Base-by-base conservation (phyloP, 441 rosid genomes). In the Adansonia grandidieri region DNA sequence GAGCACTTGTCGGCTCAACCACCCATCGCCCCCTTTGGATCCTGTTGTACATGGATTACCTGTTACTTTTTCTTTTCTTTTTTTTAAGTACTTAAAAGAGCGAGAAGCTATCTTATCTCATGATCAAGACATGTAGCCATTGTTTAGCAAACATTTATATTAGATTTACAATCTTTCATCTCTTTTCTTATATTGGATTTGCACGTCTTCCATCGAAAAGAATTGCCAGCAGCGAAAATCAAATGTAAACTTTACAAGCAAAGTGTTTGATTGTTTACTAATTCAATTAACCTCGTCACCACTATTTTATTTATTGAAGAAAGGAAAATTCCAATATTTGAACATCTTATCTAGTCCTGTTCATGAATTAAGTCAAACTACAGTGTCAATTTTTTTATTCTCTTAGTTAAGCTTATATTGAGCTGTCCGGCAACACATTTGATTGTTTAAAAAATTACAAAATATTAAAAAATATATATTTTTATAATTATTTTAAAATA, bases 1-100 rank as follows among this genome's bases (percentile, higher is more conserved):
- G 24, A 71, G 14, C 74, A 51, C 61, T 24, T 51, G 74, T 71
- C 61, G 47, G 47, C 22, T 24, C 20, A 44, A 14, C n/a, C 47
- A 28, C 61, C 14, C 40, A 20, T 19, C 32, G 32, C 13, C 72
- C 15, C 51, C 45, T 28, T 37, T 63, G 68, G 9, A 32, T 17
- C 19, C 69, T 64, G n/a, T 61, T 61, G 24, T 11, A 10, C 65
- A 61, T 42, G 48, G 24, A 5, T 28, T 63, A 63, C 66, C 37
- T 10, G 6, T 24, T 11, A 10, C 17, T 42, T 42, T 0, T 48
- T 48, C 3, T 32, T 32, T 32, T 42, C 17, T 0, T 48, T 48
- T 11, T 32, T 32, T 32, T 3, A 32, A 32, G 37, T 9, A 9
- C 53, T 9, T 48, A 2, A 9, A 19, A 57, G 13, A 7, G 4